Conservation (phyloP, 495 filamentous ascomycete species). For the Amorphotheca resinae region DNA sequence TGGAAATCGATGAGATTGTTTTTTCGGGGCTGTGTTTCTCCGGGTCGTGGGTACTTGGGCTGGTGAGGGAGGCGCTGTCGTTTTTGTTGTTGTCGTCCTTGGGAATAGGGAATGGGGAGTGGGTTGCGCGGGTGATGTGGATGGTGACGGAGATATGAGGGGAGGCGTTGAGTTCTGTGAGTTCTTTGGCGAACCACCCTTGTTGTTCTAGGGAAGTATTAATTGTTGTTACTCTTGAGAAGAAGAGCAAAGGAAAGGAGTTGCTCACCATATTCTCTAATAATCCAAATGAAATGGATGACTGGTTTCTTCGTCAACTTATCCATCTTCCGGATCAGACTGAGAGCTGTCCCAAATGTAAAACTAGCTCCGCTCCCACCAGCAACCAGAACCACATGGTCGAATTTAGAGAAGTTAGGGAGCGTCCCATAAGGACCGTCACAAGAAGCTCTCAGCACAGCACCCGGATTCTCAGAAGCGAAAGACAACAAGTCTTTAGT, state of each 20-base stretch:
- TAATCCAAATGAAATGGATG: constrained; percentile 40
- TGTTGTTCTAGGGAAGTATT: constrained; percentile 23
- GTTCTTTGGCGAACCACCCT: constrained; percentile 39
- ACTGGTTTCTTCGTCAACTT: constrained; percentile 27
- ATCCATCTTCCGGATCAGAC: constrained; percentile 32
- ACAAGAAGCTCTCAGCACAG: constrained; percentile 33
- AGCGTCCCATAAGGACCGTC: constrained; percentile 49
- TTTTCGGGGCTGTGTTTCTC: constrained; percentile 14
- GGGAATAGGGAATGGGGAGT: neutral
- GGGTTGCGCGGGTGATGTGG: constrained; percentile 28
- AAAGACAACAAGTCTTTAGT: constrained; percentile 38
- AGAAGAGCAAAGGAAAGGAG: neutral
- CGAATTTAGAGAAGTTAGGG: constrained; percentile 40
- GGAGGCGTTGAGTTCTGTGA: constrained; percentile 32
- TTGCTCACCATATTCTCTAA: constrained; percentile 35
- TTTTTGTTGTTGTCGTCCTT: neutral
- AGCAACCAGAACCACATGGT: constrained; percentile 44
- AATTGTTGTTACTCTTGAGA: constrained; percentile 5
- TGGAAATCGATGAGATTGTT: neutral
- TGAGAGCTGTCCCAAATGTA: constrained; percentile 38
- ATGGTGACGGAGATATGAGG: constrained; percentile 34
- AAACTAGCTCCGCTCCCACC: constrained; percentile 47
- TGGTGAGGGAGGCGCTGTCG: neutral
- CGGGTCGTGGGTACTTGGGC: constrained; percentile 5
- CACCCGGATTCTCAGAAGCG: constrained; percentile 34